Evolutionary conservation across 306 rosid genomes (phyloP), one percentile per base, ranked within the genome.

Genomic region (Trifolium dubium): DNA sequence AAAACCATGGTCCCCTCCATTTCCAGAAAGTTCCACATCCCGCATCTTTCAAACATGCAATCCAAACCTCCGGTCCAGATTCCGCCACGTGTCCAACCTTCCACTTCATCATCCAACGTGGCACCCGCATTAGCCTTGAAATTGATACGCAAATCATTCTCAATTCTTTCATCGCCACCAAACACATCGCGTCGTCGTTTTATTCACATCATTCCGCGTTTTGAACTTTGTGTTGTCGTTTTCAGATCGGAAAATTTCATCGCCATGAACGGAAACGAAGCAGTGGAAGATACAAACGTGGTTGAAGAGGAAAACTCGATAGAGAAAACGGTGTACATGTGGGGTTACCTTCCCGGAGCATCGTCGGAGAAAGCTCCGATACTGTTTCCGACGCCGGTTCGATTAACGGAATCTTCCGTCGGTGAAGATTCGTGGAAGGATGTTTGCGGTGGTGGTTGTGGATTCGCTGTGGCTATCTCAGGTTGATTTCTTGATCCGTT

Each of bases 321-420:
- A 12, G 77, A 88, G 70, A 77, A 79, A 32, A 31, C 78, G 82
- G 93, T 91, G 23, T 91, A 81, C 73, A 91, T 89, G 97, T 89
- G 93, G 81, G 98, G 98, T 4, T 93, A 91, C 68, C 90, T 93
- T 5, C 97, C 98, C 7, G 98, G 98, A 71, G 92, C 86, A 6
- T 88, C 75, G 81, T 80, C 86, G 83, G 90, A 89, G 51, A 93
- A 82, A 63, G 67, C 85, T 69, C 92, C 95, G 81, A 49, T 86
- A 19, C 75, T 91, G 1, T 87, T 84, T 35, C 92, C 95, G 64
- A 49, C 71, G 50, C 76, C 50, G 4, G 97, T 91, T 0, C 32
- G 3, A 19, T 77, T 83, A 18, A 79, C 93, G 14, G 77, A 53
- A 70, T 80, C 79, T 17, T 53, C 39, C 3, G 10, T 56, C 2